A percentile compares a stretch with the other conserved stretches of the same genome.
These are phyloP conservation scores for Cladosporium cucumerinum DNA, from an alignment of 2,329 filamentous ascomycete species.

Conservation along the genomic window DNA sequence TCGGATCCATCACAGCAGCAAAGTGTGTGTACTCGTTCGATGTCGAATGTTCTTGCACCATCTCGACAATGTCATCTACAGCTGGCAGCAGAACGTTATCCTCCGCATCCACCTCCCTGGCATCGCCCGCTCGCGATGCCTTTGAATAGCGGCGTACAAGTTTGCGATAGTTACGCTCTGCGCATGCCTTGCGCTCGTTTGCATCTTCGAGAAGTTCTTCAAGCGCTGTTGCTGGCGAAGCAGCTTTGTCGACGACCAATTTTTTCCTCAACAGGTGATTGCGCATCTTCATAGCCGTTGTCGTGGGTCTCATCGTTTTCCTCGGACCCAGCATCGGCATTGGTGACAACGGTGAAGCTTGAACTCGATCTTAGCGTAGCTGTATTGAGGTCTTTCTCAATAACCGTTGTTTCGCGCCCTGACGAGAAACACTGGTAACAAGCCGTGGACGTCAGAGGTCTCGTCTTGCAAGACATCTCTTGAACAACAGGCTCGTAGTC, in stretches of 20 bases:
- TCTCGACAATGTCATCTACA: slow-evolving; percentile 42
- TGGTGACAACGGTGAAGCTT: slow-evolving; percentile 56
- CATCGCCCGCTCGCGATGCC: not conserved
- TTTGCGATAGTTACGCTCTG: slow-evolving; percentile 31
- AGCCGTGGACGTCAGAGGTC: slow-evolving; percentile 46
- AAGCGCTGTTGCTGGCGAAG: slow-evolving; percentile 1
- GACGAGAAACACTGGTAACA: slow-evolving; percentile 58
- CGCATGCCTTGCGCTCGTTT: slow-evolving; percentile 33
- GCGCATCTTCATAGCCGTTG: slow-evolving; percentile 17
- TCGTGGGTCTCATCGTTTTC: not conserved
- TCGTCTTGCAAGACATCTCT: not conserved
- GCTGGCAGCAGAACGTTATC: slow-evolving; percentile 19
- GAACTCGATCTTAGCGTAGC: slow-evolving; percentile 45
- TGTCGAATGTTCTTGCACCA: slow-evolving; percentile 53
- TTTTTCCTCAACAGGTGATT: slow-evolving; percentile 3
- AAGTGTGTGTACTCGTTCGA: slow-evolving; percentile 59
- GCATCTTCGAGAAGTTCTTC: slow-evolving; percentile 36
- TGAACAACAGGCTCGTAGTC: slow-evolving; percentile 31
- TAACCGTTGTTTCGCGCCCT: slow-evolving; percentile 44
- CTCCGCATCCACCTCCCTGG: not conserved
- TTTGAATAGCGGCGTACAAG: not conserved
- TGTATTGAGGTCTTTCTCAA: slow-evolving; percentile 55
- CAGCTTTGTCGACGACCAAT: not conserved
- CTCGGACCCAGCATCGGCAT: slow-evolving; percentile 47
- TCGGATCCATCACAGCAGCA: slow-evolving; percentile 56